Evolutionary conservation across 2,329 filamentous ascomycete species (phyloP), one percentile per base, ranked within the genome.

Genomic region (Talaromyces pinophilus): DNA sequence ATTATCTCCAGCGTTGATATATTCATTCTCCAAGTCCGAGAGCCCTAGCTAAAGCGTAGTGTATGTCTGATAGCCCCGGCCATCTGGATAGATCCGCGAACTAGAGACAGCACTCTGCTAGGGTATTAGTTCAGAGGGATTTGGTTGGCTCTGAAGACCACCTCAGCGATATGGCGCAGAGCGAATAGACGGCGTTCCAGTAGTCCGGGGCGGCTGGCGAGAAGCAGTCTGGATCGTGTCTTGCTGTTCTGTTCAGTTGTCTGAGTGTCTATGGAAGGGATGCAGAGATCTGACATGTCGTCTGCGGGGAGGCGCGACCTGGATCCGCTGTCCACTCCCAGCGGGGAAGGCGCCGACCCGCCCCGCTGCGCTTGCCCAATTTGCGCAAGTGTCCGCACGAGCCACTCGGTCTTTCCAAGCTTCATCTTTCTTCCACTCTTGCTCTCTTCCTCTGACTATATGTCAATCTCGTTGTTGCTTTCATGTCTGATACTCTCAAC

Each of bases 281-380:
- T 57, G 54, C 33, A 22, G 54, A 57, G 57, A 60, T 60, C 57
- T 63, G 62, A 63, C 62, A 46, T 42, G 50, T 63, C 62, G 22
- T 44, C 52, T n/a, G 62, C 62, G 62, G 62, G 62, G 17, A 30
- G 48, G 19, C 35, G 30, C 22, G 15, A 55, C 17, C 17, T 44
- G 35, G 35, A 33, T n/a, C n/a, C 46, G 17, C n/a, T 11, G 60
- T 2, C 33, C 62, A 52, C 35, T 50, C 8, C 25, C 38, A 17
- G 52, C 48, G 62, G 40, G 52, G 62, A 59, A 64, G 62, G 61
- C 19, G 28, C 50, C 15, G 17, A 30, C 50, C 50, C 46, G 33
- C n/a, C 48, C 46, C 35, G 13, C 30, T 22, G 61, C 48, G 44
- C 62, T 46, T 63, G 19, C 62, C 62, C 30, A 28, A 38, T 25